These are phyloP conservation scores for Musa beccarii DNA, from an alignment of 176 grass and related monocot genomes.

Conservation along the genomic window DNA sequence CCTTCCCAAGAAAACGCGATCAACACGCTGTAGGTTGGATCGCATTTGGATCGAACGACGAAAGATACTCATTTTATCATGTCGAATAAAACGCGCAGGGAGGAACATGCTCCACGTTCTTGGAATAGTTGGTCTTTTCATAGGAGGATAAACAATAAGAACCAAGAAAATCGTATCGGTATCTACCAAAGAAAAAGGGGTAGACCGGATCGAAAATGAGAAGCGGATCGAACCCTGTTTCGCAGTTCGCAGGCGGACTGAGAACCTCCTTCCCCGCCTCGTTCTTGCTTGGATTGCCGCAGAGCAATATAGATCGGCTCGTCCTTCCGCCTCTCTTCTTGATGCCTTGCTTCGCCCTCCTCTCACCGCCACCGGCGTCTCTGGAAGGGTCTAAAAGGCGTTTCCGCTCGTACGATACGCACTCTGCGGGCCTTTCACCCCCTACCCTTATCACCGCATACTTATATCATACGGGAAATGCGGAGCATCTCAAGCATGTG, in stretches of 20 bases:
- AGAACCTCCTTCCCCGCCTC: background rate
- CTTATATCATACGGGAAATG: too few relatives aligned
- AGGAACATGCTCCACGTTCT: background rate
- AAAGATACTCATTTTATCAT: background rate
- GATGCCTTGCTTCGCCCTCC: background rate
- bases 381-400: background rate
- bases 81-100: background rate
- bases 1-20: background rate
- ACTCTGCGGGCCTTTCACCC: background rate
- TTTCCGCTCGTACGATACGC: background rate
- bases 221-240: background rate
- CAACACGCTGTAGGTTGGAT: background rate
- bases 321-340: background rate
- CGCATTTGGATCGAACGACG: background rate
- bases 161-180: too few relatives aligned
- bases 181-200: too few relatives aligned
- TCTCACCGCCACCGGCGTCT: background rate
- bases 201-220: too few relatives aligned
- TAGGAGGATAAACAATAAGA: background rate
- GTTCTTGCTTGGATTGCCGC: background rate
- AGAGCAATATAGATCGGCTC: background rate
- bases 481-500: too few relatives aligned
- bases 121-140: background rate
- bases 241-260: background rate
- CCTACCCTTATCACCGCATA: too few relatives aligned